phyloP scores from a whole-genome alignment of 1,284 basidiomycete species.

The Leccinum subrobustum region DNA sequence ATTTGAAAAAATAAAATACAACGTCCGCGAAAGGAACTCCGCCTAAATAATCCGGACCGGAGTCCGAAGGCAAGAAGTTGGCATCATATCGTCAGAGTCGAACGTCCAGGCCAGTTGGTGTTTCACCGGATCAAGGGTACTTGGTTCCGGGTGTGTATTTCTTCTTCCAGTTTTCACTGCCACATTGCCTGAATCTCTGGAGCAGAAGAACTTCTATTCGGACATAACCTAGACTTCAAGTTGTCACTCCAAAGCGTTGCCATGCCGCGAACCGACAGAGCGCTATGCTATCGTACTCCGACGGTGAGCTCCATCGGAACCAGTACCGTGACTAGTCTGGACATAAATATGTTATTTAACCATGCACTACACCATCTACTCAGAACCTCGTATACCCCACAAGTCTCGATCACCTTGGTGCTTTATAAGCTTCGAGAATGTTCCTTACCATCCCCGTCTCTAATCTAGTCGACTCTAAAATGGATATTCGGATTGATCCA shows the following conservation, averaged over 20 bases:
- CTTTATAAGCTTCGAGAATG: not conserved
- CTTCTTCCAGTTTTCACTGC: not conserved
- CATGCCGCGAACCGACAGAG: not conserved
- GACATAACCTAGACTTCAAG: not conserved
- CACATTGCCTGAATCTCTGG: not conserved
- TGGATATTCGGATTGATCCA: conserved; percentile 1
- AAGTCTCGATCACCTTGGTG: not conserved
- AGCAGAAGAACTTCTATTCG: not conserved
- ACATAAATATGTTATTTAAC: not conserved
- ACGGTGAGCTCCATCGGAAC: not conserved
- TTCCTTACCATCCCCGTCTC: conserved; percentile 7
- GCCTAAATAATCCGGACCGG: not conserved
- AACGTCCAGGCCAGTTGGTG: not conserved
- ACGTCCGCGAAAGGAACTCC: not conserved
- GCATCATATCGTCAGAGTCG: not conserved
- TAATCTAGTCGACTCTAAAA: not conserved
- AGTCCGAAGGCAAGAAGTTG: not conserved
- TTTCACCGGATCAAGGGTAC: not conserved
- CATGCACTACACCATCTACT: not conserved
- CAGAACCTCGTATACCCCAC: not conserved
- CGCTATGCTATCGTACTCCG: not conserved
- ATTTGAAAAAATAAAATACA: not conserved
- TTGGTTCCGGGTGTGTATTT: not conserved
- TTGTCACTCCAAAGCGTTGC: not conserved
- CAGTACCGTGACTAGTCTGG: not conserved